These are phyloP conservation scores for Sarocladium strictum DNA, from an alignment of 2,329 filamentous ascomycete species.

Conservation along the genomic window DNA sequence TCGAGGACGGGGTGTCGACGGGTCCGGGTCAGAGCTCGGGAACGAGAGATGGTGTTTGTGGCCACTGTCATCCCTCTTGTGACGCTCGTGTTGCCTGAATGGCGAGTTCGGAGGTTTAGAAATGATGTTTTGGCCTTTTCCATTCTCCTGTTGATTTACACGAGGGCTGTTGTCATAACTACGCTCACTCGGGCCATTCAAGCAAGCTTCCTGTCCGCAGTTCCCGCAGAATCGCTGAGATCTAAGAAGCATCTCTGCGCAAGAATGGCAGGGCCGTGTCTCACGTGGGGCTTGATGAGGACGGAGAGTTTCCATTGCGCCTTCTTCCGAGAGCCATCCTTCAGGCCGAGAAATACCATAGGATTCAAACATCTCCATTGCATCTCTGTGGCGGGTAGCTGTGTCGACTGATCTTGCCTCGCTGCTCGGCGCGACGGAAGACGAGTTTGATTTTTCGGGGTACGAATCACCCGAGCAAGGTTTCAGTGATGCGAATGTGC, in stretches of 20 bases:
- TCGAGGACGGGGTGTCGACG: neutral
- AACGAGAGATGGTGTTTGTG: constrained; percentile 13
- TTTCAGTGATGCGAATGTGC: neutral
- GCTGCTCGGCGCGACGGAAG: constrained; percentile 3
- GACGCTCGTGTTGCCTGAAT: neutral
- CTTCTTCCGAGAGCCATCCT: constrained; percentile 40
- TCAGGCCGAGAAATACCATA: constrained; percentile 39
- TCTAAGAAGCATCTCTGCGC: constrained; percentile 21
- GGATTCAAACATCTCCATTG: constrained; percentile 40
- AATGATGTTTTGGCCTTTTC: neutral
- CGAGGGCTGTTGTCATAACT: neutral
- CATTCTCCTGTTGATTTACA: neutral
- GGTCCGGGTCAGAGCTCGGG: constrained; percentile 7
- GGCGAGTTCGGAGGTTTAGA: neutral
- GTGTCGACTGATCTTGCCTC: constrained; percentile 25
- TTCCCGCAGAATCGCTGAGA: constrained; percentile 15
- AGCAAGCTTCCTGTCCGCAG: constrained; percentile 47
- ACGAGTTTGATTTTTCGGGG: neutral
- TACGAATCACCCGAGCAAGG: neutral
- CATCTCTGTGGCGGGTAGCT: constrained; percentile 32
- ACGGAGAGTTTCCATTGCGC: constrained; percentile 14
- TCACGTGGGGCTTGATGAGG: constrained; percentile 12
- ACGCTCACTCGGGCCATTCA: constrained; percentile 36
- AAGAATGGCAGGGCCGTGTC: constrained; percentile 43
- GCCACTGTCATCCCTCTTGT: neutral